These are phyloP conservation scores for Fusarium sambucinum DNA, from an alignment of 2,329 filamentous ascomycete genomes.

Conservation along the genomic window DNA sequence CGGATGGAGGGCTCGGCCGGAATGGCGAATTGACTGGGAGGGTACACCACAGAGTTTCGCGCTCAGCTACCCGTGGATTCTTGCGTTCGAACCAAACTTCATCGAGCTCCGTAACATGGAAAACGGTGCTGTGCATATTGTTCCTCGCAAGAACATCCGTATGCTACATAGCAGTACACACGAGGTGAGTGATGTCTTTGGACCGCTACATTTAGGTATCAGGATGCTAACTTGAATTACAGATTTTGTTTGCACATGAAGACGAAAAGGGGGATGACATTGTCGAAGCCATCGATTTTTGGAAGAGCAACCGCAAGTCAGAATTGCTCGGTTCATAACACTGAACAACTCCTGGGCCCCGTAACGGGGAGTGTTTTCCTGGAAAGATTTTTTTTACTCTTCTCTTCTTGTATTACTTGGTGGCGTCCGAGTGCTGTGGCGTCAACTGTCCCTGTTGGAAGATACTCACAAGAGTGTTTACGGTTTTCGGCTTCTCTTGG, in stretches of 20 bases:
- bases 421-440: slow-evolving; percentile 31
- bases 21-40: slow-evolving; percentile 99
- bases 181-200: slow-evolving; percentile 72
- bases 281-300: slow-evolving; percentile 96
- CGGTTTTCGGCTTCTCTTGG: slow-evolving; percentile 35
- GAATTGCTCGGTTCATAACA: slow-evolving; percentile 52
- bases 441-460: slow-evolving; percentile 26
- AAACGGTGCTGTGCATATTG: slow-evolving; percentile 92
- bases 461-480: slow-evolving; percentile 40
- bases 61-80: slow-evolving; percentile 94
- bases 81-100: slow-evolving; percentile 97
- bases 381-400: slow-evolving; percentile 40
- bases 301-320: slow-evolving; percentile 75
- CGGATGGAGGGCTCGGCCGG: slow-evolving; percentile 93
- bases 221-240: slow-evolving; percentile 25
- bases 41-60: slow-evolving; percentile 92
- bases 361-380: slow-evolving; percentile 43
- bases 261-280: slow-evolving; percentile 94
- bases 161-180: slow-evolving; percentile 98
- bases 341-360: slow-evolving; percentile 13
- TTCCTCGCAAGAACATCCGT: slow-evolving; percentile 95
- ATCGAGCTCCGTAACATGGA: slow-evolving; percentile 97
- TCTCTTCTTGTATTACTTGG: slow-evolving; percentile 48
- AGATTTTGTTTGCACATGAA: slow-evolving; percentile 99
- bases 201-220: no score